A percentile compares a stretch with the other conserved stretches of the same genome.
Evolutionary conservation across 441 rosid species (phyloP).

Genomic region (Euphorbia celastroides): DNA sequence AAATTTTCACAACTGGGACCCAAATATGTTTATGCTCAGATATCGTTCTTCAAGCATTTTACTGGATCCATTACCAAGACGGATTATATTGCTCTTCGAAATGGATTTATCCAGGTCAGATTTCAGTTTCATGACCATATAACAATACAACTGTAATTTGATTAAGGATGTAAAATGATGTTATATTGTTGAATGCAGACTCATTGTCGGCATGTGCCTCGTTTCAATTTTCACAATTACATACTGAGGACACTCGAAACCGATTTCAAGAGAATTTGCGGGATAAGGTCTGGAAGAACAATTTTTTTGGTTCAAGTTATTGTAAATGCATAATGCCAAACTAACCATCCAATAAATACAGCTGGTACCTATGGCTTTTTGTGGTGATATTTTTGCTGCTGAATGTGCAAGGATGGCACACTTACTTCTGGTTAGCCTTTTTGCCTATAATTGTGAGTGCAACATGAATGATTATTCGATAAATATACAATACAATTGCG

Average conservation of each 20-base stretch:
- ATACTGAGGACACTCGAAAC: constrained; percentile 54
- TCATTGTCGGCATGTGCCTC: constrained; percentile 27
- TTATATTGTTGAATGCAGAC: constrained; percentile 25
- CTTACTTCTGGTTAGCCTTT: constrained; percentile 80
- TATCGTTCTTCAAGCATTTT: constrained; percentile 78
- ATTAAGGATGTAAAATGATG: not conserved
- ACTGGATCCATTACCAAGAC: constrained; percentile 65
- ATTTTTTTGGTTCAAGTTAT: not conserved
- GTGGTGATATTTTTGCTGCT: constrained; percentile 71
- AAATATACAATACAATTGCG: not conserved
- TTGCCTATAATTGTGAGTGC: constrained; percentile 70
- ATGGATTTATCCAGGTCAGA: constrained; percentile 61
- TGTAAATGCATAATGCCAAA: not conserved
- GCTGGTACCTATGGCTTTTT: constrained; percentile 93
- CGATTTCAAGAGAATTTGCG: constrained; percentile 66
- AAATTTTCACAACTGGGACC: not conserved
- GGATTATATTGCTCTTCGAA: constrained; percentile 64
- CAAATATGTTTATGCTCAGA: constrained; percentile 28
- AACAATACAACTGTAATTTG: not conserved
- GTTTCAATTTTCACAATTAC: constrained; percentile 57
- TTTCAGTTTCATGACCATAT: not conserved
- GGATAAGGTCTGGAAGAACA: constrained; percentile 51
- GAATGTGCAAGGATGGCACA: constrained; percentile 83
- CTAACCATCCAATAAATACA: constrained; percentile 14
- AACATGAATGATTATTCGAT: not conserved